Percentiles rank a stretch among this genome's conserved stretches.
These are phyloP conservation scores for Cytospora mali DNA, from an alignment of 2,329 filamentous ascomycete species.

Conservation along the genomic window DNA sequence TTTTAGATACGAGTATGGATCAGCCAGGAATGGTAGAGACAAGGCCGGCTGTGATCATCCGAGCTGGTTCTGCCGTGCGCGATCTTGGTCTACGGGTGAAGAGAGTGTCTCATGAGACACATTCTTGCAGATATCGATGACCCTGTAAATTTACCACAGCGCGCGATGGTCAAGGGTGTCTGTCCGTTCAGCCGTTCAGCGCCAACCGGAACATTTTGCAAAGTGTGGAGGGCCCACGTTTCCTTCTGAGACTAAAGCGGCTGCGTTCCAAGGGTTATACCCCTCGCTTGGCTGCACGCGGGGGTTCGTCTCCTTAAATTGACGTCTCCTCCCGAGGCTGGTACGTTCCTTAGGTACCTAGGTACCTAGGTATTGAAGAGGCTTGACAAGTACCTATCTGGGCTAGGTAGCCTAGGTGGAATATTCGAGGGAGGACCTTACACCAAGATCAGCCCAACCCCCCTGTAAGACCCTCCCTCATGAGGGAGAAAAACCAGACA, in stretches of 20 bases:
- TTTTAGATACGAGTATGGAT: not conserved
- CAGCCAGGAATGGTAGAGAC: not conserved
- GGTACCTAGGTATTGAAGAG: not conserved
- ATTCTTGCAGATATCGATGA: not conserved
- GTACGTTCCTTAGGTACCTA: not conserved
- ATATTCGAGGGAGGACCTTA: no score
- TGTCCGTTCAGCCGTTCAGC: no score
- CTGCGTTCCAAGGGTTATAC: constrained; percentile 2
- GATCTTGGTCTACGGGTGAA: not conserved
- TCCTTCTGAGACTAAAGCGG: constrained; percentile 9
- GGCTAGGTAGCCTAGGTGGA: no score
- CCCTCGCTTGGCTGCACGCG: not conserved
- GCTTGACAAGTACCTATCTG: no score
- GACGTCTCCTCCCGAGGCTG: not conserved
- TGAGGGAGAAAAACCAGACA: no score
- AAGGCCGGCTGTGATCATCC: not conserved
- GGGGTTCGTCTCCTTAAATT: not conserved
- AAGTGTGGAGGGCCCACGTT: constrained; percentile 5
- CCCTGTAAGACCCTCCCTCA: no score
- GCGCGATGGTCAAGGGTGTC: constrained; percentile 13
- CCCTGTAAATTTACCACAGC: constrained; percentile 1
- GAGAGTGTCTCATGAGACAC: not conserved
- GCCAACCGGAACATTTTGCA: constrained; percentile 21
- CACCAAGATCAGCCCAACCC: no score
- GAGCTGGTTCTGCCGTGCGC: not conserved